Evolutionary conservation across 1,284 basidiomycete genomes (phyloP).

Genomic region (Exobasidium cylindrosporum): DNA sequence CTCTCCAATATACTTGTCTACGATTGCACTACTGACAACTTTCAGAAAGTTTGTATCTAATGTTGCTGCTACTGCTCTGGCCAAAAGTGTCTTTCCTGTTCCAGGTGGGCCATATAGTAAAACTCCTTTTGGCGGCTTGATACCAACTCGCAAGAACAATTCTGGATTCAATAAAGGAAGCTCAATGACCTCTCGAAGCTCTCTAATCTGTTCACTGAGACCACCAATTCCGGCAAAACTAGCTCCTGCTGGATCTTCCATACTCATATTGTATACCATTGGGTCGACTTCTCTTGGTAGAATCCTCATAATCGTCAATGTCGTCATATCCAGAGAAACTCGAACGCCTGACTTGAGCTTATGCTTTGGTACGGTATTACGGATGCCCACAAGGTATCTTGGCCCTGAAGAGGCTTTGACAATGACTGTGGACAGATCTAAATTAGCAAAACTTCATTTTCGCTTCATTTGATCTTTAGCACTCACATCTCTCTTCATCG

Average conservation of each 20-base stretch:
- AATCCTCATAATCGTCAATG: slow-evolving; percentile 92
- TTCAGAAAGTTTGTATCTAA: slow-evolving; percentile 96
- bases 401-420: slow-evolving; percentile 98
- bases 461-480: neutral
- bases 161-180: slow-evolving; percentile 93
- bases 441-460: neutral
- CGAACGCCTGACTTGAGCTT: slow-evolving; percentile 93
- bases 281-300: slow-evolving; percentile 97
- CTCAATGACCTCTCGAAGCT: slow-evolving; percentile 95
- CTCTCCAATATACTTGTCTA: slow-evolving; percentile 99
- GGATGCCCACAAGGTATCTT: slow-evolving; percentile 97
- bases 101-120: slow-evolving; percentile 89
- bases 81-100: slow-evolving; percentile 92
- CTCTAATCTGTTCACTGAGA: slow-evolving; percentile 90
- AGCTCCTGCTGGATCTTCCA: slow-evolving; percentile 93
- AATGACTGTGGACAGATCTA: slow-evolving; percentile 68
- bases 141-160: slow-evolving; percentile 89
- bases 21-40: slow-evolving; percentile 97
- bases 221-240: slow-evolving; percentile 97
- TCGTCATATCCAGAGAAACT: slow-evolving; percentile 99
- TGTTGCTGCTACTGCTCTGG: slow-evolving; percentile 91
- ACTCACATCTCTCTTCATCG: slow-evolving; percentile 92
- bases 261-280: slow-evolving; percentile 97
- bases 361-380: slow-evolving; percentile 81
- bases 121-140: slow-evolving; percentile 91